Evolutionary conservation across 495 filamentous ascomycete genomes (phyloP).

Genomic region (Cudoniella acicularis): DNA sequence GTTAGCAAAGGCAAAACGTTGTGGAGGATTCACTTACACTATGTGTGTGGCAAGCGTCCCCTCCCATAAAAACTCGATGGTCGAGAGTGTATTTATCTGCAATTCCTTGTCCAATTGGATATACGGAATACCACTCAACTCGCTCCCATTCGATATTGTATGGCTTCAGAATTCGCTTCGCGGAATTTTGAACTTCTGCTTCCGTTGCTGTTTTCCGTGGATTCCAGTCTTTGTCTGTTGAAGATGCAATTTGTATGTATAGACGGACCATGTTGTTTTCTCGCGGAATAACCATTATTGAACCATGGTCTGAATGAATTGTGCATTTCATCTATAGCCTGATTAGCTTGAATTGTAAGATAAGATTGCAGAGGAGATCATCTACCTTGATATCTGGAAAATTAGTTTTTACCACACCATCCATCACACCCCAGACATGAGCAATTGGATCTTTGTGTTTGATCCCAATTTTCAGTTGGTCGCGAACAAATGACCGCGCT

Average conservation of each 20-base stretch:
- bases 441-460: constrained; percentile 61
- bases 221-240: constrained; percentile 57
- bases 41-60: constrained; percentile 82
- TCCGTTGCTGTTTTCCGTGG: constrained; percentile 59
- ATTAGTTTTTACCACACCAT: constrained; percentile 70
- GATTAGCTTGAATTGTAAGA: not conserved
- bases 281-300: constrained; percentile 73
- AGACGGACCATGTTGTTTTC: constrained; percentile 71
- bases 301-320: constrained; percentile 63
- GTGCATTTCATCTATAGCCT: constrained; percentile 82
- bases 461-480: constrained; percentile 59
- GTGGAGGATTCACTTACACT: constrained; percentile 40
- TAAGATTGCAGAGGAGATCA: constrained; percentile 3
- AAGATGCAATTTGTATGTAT: constrained; percentile 72
- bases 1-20: constrained; percentile 24
- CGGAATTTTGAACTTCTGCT: constrained; percentile 62
- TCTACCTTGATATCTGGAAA: constrained; percentile 68
- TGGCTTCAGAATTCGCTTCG: constrained; percentile 63
- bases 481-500: constrained; percentile 54
- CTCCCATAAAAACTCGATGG: constrained; percentile 70
- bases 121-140: constrained; percentile 66
- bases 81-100: constrained; percentile 62
- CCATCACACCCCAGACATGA: constrained; percentile 73
- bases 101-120: constrained; percentile 73
- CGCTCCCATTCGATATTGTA: constrained; percentile 67